These are phyloP conservation scores for Gymnopilus dilepis DNA, from an alignment of 768 basidiomycete genomes.

Conservation along the genomic window DNA sequence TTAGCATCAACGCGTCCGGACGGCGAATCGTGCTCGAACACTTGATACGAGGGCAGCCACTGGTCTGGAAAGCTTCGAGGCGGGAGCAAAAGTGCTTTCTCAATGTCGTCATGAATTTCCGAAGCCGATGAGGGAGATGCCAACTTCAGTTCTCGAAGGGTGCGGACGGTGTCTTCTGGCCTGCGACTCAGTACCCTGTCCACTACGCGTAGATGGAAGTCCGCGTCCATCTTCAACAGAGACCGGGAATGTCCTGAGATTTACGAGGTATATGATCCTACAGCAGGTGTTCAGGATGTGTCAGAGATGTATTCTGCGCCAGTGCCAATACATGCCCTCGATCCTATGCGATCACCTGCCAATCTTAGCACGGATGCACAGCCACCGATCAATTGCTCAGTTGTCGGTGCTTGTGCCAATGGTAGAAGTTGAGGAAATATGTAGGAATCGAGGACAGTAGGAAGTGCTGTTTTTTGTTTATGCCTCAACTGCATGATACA, in stretches of 20 bases:
- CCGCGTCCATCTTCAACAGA: slow-evolving; percentile 12
- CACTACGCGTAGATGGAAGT: slow-evolving; percentile 40
- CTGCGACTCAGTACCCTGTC: slow-evolving; percentile 53
- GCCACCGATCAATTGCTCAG: background rate
- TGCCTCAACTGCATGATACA: too few species aligned
- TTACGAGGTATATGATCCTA: too few species aligned
- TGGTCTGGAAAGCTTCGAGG: slow-evolving; percentile 67
- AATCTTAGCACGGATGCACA: background rate
- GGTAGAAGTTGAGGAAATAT: too few species aligned
- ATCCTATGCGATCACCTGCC: too few species aligned
- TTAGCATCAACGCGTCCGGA: slow-evolving; percentile 19
- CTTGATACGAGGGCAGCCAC: slow-evolving; percentile 83
- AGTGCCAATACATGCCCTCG: too few species aligned
- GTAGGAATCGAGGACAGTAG: too few species aligned
- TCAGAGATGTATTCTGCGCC: too few species aligned
- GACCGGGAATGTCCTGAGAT: background rate
- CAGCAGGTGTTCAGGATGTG: too few species aligned
- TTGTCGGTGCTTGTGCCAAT: too few species aligned
- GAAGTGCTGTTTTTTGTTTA: too few species aligned
- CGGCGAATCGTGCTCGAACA: slow-evolving; percentile 52
- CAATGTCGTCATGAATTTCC: slow-evolving; percentile 70
- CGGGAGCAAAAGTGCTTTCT: slow-evolving; percentile 76
- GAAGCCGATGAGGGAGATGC: slow-evolving; percentile 60
- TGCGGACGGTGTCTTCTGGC: slow-evolving; percentile 39
- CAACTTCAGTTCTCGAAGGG: slow-evolving; percentile 65